Evolutionary conservation across 371 early-diverging fungal genomes (phyloP).

Genomic region (Syncephalis fuscata): DNA sequence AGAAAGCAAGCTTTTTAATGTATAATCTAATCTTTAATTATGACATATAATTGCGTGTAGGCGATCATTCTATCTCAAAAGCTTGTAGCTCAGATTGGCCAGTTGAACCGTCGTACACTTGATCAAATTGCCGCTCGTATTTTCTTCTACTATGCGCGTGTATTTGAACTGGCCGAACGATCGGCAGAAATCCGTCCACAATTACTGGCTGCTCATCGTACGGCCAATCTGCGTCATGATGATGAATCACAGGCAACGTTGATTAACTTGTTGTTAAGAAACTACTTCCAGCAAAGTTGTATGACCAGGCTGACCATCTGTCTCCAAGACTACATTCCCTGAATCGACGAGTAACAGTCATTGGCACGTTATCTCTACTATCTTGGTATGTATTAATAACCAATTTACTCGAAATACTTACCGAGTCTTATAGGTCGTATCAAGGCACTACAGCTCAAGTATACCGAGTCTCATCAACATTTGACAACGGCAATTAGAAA

Average conservation of each 20-base stretch:
- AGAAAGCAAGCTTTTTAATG: not conserved
- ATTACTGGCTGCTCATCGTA: constrained; percentile 72
- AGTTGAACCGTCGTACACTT: constrained; percentile 70
- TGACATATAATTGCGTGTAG: constrained; percentile 15
- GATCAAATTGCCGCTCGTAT: constrained; percentile 80
- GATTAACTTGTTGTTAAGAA: constrained; percentile 74
- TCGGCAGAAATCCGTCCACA: constrained; percentile 65
- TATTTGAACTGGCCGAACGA: constrained; percentile 56
- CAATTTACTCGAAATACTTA: not conserved
- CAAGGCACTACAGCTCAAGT: constrained; percentile 91
- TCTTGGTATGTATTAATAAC: constrained; percentile 23
- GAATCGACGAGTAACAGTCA: constrained; percentile 84
- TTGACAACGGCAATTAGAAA: constrained; percentile 89
- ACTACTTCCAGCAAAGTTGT: constrained; percentile 82
- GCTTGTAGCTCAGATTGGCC: constrained; percentile 36
- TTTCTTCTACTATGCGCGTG: constrained; percentile 84
- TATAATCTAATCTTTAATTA: too few relatives aligned
- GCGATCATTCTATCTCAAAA: constrained; percentile 45
- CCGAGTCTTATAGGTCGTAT: constrained; percentile 54
- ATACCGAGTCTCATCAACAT: constrained; percentile 73
- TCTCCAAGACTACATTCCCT: constrained; percentile 83
- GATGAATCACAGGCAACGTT: constrained; percentile 78
- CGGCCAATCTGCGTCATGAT: constrained; percentile 78
- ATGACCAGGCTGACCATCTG: constrained; percentile 94
- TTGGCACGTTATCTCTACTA: constrained; percentile 92